These are phyloP conservation scores for Naegleria fowleri DNA, from an alignment of 208 protist genomes.

Conservation along the genomic window DNA sequence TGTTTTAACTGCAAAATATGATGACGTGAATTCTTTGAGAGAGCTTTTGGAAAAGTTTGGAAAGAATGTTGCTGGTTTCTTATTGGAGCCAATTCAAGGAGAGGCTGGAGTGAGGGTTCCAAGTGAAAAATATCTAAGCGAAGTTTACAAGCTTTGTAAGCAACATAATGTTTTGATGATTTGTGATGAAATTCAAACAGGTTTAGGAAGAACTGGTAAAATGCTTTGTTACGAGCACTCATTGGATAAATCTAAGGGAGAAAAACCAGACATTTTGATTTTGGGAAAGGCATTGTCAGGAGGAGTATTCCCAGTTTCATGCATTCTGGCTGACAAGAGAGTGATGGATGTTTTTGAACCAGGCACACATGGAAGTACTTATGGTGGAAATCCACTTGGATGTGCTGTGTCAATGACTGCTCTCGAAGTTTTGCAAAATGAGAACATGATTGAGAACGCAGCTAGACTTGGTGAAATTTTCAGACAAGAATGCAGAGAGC, in stretches of 20 bases:
- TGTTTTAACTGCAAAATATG: conserved; percentile 60
- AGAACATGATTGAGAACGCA: conserved; percentile 61
- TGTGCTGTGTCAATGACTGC: conserved; percentile 73
- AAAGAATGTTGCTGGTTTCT: conserved; percentile 56
- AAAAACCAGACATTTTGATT: conserved; percentile 73
- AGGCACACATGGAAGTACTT: conserved; percentile 70
- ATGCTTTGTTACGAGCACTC: conserved; percentile 46
- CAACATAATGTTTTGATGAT: conserved; percentile 75
- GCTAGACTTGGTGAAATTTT: conserved; percentile 55
- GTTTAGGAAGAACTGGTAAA: conserved; percentile 48
- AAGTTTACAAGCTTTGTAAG: conserved; percentile 53
- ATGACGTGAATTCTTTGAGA: conserved; percentile 59
- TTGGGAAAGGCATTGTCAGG: conserved; percentile 80
- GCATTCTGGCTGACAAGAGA: conserved; percentile 63
- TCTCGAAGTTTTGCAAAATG: conserved; percentile 57
- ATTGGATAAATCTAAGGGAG: conserved; percentile 2
- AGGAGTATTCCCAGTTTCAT: conserved; percentile 72
- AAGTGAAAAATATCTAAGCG: conserved; percentile 28
- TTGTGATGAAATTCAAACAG: conserved; percentile 55
- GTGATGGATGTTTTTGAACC: conserved; percentile 74
- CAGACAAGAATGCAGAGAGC: conserved; percentile 33
- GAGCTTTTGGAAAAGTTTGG: conserved; percentile 39
- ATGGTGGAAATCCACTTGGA: conserved; percentile 75
- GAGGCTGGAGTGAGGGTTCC: conserved; percentile 79
- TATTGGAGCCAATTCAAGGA: conserved; percentile 87